Conservation (phyloP, 2,329 filamentous ascomycete genomes). For the Graphilbum sp. region DNA sequence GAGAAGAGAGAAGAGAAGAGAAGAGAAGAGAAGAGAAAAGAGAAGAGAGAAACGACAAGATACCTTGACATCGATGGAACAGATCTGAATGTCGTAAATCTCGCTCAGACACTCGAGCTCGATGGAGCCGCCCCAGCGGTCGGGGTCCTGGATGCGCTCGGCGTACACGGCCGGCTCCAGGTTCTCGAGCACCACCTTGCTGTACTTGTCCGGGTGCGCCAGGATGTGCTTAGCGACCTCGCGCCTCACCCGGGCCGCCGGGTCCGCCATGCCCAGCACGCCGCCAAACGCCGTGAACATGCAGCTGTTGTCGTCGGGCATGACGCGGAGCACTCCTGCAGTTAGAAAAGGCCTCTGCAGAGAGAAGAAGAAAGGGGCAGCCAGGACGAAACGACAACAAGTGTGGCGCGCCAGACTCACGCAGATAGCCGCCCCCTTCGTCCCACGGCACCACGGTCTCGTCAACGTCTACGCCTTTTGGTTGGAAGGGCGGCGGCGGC, state of each 20-base stretch:
- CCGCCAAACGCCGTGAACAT: slow-evolving; percentile 81
- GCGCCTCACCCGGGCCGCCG: slow-evolving; percentile 45
- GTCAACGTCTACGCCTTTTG: slow-evolving; percentile 21
- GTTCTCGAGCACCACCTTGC: slow-evolving; percentile 55
- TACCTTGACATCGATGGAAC: slow-evolving; percentile 61
- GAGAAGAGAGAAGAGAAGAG: too few species aligned
- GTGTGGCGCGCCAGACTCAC: slow-evolving; percentile 17
- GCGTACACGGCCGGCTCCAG: slow-evolving; percentile 60
- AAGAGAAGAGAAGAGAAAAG: too few species aligned
- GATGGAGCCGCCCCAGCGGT: slow-evolving; percentile 84
- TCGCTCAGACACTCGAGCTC: slow-evolving; percentile 75
- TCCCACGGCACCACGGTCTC: slow-evolving; percentile 32
- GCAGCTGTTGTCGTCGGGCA: slow-evolving; percentile 94
- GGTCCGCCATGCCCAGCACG: slow-evolving; percentile 44
- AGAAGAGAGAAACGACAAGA: not conserved
- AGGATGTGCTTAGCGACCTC: slow-evolving; percentile 70
- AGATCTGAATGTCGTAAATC: slow-evolving; percentile 74
- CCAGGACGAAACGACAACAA: not conserved
- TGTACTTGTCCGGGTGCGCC: slow-evolving; percentile 54
- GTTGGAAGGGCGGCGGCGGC: slow-evolving; percentile 13
- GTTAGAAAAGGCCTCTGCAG: not conserved
- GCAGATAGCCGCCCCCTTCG: slow-evolving; percentile 31
- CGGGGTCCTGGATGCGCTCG: slow-evolving; percentile 59
- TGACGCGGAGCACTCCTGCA: slow-evolving; percentile 58
- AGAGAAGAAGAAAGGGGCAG: not conserved